Evolutionary conservation across 2,329 filamentous ascomycete genomes (phyloP), one percentile per base, ranked within the genome.

Genomic region (Fusarium paranaense): DNA sequence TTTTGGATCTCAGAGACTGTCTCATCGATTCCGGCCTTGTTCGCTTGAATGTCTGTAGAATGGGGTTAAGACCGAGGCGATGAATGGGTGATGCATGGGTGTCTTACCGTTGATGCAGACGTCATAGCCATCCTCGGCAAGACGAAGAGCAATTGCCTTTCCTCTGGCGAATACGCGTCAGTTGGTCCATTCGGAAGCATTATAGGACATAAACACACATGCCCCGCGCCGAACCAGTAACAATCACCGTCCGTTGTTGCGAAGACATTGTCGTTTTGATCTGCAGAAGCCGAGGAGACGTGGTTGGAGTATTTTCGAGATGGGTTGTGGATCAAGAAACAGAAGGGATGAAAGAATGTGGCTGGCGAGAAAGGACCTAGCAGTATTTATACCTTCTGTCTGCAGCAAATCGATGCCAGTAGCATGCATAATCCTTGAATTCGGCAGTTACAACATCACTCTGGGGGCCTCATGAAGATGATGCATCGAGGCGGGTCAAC

Each of bases 101-200:
- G n/a, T 6, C 45, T 33, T 69, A 73, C 70, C 70, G 3, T 73
- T 73, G 72, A 93, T 83, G 76, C 90, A 91, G 59, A 94, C 84
- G 73, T 90, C 86, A 81, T 93, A 93, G 63, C 91, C 91, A 70
- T 93, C 91, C 25, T 85, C 82, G 7, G 91, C 91, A 18, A 93
- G 85, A 4, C 91, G 89, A 9, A 91, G 82, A 20, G 90, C 91
- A 62, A 92, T 91, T 22, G 89, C 86, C 75, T 88, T 89, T 56
- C 90, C 90, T 72, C 90, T 91, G 22, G 14, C 3, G 5, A 18
- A 25, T 10, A 2, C 9, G 30, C 9, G 7, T 69, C n/a, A 65
- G 38, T 33, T 11, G 13, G 10, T 1, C 16, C 13, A 8, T 86
- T 86, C 18, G 92, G 92, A 0, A 92, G 42, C 86, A 78, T 1